Conservation (phyloP, 2,329 filamentous ascomycete species). For the Monosporascus cannonballus region DNA sequence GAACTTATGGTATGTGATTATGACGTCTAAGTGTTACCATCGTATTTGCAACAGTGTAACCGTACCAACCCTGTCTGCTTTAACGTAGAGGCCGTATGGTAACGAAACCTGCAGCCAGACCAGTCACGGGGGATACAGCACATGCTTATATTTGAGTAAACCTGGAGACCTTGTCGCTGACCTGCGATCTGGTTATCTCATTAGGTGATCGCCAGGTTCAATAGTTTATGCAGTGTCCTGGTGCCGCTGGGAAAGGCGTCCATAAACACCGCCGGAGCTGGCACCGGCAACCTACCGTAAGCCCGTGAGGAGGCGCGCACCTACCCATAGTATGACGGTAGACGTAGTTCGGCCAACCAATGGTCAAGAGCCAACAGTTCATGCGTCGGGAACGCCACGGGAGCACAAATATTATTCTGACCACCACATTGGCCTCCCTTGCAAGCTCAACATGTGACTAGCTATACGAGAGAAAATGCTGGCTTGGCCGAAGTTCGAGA, state of each 20-base stretch:
- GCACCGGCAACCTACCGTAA: neutral
- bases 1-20: no score
- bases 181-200: no score
- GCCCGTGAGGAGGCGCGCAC: neutral
- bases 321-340: neutral
- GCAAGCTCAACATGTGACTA: neutral
- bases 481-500: neutral
- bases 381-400: neutral
- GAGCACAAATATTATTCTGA: neutral
- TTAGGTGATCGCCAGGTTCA: no score
- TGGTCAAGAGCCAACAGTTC: neutral
- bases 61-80: no score
- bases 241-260: neutral
- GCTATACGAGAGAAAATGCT: neutral
- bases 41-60: no score
- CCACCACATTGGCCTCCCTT: neutral
- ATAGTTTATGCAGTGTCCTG: no score
- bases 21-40: no score
- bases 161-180: no score
- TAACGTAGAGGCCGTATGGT: no score
- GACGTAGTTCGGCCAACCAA: neutral
- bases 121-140: no score
- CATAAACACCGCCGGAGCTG: neutral
- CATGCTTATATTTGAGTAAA: no score
- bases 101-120: no score